These are phyloP conservation scores for Saccharomyces kudriavzevii DNA, from an alignment of 805 yeast genomes.

Conservation along the genomic window DNA sequence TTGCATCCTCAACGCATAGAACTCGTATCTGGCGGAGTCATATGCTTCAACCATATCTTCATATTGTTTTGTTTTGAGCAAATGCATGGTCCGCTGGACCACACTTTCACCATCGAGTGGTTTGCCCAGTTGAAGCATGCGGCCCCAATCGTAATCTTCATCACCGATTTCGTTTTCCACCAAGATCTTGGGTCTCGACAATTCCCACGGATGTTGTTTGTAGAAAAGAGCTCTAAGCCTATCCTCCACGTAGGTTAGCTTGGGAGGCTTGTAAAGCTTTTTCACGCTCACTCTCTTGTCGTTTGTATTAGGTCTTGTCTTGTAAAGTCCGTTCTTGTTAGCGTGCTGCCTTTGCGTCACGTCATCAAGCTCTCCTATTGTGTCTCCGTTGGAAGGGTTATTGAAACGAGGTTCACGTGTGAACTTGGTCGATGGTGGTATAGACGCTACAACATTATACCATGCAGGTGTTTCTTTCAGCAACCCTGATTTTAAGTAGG, in stretches of 20 bases:
- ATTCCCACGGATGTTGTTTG: slow-evolving; percentile 96
- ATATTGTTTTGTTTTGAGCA: slow-evolving; percentile 34
- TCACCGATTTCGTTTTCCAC: slow-evolving; percentile 61
- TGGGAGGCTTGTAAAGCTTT: slow-evolving; percentile 23
- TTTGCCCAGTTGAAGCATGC: slow-evolving; percentile 60
- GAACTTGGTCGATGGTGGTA: slow-evolving; percentile 70
- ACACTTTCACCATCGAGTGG: slow-evolving; percentile 86
- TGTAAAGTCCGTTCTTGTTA: slow-evolving; percentile 23
- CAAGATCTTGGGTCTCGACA: slow-evolving; percentile 78
- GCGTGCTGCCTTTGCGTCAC: slow-evolving; percentile 1
- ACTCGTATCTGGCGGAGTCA: slow-evolving; percentile 80
- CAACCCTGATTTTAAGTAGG: slow-evolving; percentile 63
- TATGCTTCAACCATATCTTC: slow-evolving; percentile 54
- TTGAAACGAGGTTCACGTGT: slow-evolving; percentile 23
- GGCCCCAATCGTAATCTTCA: slow-evolving; percentile 69
- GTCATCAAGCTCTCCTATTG: not conserved
- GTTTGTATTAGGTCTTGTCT: slow-evolving; percentile 25
- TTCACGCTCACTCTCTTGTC: slow-evolving; percentile 16
- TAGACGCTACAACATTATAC: slow-evolving; percentile 74
- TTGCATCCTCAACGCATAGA: slow-evolving; percentile 75
- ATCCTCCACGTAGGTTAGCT: slow-evolving; percentile 47
- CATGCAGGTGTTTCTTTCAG: slow-evolving; percentile 72
- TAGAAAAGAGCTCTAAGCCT: slow-evolving; percentile 73
- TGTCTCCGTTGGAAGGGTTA: slow-evolving; percentile 20
- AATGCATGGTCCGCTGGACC: slow-evolving; percentile 61